Base-by-base conservation (phyloP, 495 filamentous ascomycete species). In the Pseudevernia furfuracea region DNA sequence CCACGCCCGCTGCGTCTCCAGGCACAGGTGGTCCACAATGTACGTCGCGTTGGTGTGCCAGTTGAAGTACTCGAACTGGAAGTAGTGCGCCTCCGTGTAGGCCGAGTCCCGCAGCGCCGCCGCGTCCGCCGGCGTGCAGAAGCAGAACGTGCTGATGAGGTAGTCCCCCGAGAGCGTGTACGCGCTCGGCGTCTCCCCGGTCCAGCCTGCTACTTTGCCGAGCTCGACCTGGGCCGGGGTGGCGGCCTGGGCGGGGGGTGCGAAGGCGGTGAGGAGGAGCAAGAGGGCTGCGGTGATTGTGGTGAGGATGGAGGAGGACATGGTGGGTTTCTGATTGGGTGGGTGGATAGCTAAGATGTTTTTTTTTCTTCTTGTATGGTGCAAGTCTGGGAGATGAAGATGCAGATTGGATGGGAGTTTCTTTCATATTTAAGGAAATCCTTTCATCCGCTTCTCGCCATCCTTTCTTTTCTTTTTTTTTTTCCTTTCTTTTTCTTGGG, bases 61-160 rank as follows among this genome's bases (percentile, higher is more conserved):
- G 61, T 63, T 56, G 38, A 57, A 63, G 49, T 63, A 63, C 32
- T 63, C 61, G 36, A 63, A 39, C 21, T 56, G 61, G 37, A 41
- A n/a, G 61, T 56, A 63, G 48, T 43, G 23, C 3, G 37, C n/a
- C 36, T 56, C 49, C 28, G 34, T 41, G 49, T 30, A 30, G 1
- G 25, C 25, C 14, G 44, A 25, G 11, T 15, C 19, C 21, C 38
- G 28, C n/a, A 5, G 25, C 21, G 44, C n/a, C 17, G n/a, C 15
- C n/a, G 23, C 28, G 61, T 52, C 19, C 21, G 44, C n/a, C 17
- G n/a, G 8, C n/a, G 23, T 19, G 61, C 61, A 63, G 61, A 56
- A 56, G 49, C 61, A 63, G 49, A 43, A 63, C n/a, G 61, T 56
- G 61, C 48, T 56, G 17, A 4, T 30, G 25, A 57, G 49, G 11